These are phyloP conservation scores for Dioscorea alata DNA, from an alignment of 106 monocot species.

Conservation along the genomic window DNA sequence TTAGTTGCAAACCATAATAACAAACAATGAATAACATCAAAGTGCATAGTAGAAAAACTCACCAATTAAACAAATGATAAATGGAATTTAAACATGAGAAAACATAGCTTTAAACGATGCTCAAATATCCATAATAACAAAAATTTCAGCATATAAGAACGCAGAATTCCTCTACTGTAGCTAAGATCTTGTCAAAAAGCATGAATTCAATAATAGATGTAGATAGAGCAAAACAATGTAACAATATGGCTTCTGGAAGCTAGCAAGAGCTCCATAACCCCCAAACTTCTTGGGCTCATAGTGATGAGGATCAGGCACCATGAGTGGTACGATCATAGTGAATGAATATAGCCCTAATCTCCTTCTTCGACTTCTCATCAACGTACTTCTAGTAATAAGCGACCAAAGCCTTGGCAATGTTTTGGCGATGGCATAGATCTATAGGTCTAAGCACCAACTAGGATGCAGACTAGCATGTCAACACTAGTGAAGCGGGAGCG, in stretches of 20 bases:
- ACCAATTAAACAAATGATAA: too few species aligned
- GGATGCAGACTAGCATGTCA: constrained; percentile 5
- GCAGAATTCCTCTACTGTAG: too few species aligned
- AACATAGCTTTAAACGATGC: too few species aligned
- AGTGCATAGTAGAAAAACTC: too few species aligned
- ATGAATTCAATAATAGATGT: too few species aligned
- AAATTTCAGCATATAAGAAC: too few species aligned
- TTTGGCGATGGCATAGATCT: constrained; percentile 5
- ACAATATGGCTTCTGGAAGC: constrained; percentile 14
- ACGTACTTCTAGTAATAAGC: neutral
- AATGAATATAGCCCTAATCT: constrained; percentile 5
- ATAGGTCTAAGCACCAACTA: constrained; percentile 1
- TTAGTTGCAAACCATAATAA: too few species aligned
- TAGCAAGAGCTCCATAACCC: constrained; percentile 5
- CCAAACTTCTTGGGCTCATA: constrained; percentile 9
- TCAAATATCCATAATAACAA: too few species aligned
- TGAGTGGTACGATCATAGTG: constrained; percentile 7
- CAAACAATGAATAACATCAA: too few species aligned
- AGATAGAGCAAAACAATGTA: neutral
- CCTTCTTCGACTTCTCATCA: constrained; percentile 11
- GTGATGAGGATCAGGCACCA: neutral
- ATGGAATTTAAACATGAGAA: too few species aligned
- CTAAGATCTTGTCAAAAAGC: too few species aligned
- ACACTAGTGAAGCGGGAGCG: constrained; percentile 6
- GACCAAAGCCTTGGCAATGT: constrained; percentile 2